A percentile compares a stretch with the other conserved stretches of the same genome.
Evolutionary conservation across 305 asterid species (phyloP).

Genomic region (Caryopteris hybrid): DNA sequence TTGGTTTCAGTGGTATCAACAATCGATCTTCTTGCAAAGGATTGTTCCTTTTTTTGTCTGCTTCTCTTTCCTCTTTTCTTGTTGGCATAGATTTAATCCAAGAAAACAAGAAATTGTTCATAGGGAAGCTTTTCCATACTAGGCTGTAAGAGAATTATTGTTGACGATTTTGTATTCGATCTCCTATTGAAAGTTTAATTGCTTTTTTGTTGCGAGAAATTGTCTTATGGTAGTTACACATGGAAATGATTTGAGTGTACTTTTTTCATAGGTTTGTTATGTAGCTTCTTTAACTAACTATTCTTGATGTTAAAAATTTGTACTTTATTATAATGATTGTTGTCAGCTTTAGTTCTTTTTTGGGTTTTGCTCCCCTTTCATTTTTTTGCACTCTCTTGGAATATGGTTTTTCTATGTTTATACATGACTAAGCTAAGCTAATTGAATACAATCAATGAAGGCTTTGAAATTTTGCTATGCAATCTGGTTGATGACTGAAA

Average conservation of each 20-base stretch:
- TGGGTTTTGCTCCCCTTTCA: background rate
- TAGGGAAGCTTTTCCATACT: background rate
- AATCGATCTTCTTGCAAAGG: background rate
- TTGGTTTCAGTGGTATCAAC: background rate
- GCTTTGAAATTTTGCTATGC: background rate
- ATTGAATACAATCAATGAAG: background rate
- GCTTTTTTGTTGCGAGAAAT: background rate
- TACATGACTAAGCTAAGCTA: background rate
- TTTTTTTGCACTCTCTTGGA: background rate
- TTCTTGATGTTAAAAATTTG: background rate
- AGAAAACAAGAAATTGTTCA: background rate
- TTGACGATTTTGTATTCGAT: background rate
- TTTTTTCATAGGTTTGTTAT: no score
- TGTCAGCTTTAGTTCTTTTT: background rate
- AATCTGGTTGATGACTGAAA: background rate
- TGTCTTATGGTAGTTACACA: background rate
- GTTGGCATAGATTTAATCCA: background rate
- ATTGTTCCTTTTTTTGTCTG: background rate
- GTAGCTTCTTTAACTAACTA: background rate
- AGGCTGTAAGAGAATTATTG: background rate
- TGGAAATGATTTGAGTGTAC: background rate
- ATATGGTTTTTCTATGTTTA: background rate
- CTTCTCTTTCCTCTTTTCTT: background rate
- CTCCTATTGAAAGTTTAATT: conserved; percentile 1
- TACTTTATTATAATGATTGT: background rate